Evolutionary conservation across 306 rosid genomes (phyloP), one percentile per base, ranked within the genome.

Genomic region (Prunus dulcis): DNA sequence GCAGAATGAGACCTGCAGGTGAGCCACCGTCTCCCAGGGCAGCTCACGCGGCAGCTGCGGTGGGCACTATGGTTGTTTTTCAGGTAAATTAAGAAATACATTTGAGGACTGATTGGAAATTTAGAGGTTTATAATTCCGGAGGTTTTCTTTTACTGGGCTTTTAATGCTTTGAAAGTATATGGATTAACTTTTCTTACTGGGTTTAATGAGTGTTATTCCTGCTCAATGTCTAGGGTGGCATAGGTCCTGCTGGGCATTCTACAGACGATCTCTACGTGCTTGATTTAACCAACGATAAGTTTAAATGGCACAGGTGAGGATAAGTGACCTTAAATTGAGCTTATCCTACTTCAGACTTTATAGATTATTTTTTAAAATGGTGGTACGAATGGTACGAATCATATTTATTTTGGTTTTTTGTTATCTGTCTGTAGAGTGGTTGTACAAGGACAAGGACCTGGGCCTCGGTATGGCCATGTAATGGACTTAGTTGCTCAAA

Each of bases 201-300:
- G 67, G 20, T 17, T 63, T 43, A 17, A n/a, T 63, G 73, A 75
- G 55, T 64, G 67, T 71, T 51, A 56, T 88, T 85, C 47, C 8
- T 86, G 85, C 57, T 78, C 60, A 53, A 71, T 85, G 83, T 79
- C 28, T 87, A 96, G 99, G 99, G 99, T 50, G 99, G 99, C 83
- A 96, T 96, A 71, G 99, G 99, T 83, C 99, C 99, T n/a, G 96
- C 99, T 9, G 99, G 99, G 69, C 99, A 92, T 79, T 96, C 98
- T 1, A 92, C 98, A 0, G 99, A 96, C 74, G 99, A 96, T 87
- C 87, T 96, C 58, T 91, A 56, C 51, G 99, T 96, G 69, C 98
- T 96, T 45, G 99, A 93, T 85, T 64, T 96, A 86, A 69, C 94
- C 76, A 96, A 96, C 28, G 98, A 96, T 75, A 96, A 91, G 72